Base-by-base conservation (phyloP, 345 rosid genomes). In the Rhodamnia argentea region DNA sequence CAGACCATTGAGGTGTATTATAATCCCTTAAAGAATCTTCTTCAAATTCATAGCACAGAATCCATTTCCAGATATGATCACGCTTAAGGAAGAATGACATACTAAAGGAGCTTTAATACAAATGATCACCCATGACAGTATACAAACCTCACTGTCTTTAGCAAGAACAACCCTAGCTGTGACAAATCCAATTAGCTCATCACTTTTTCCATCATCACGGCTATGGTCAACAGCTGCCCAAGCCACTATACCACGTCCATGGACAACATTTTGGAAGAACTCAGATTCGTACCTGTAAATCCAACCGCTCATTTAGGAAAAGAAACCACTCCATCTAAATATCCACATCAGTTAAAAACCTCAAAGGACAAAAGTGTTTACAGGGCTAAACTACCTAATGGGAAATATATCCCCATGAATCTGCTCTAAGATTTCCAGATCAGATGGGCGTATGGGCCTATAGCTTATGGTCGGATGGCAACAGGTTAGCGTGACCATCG, bases 151-250 rank as follows among this genome's bases (percentile, higher is more conserved):
- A 89, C 95, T 96, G 70, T 96, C 97, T 90, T 87, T 95, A 81
- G 98, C 96, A 89, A 86, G 88, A 78, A 92, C 94, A 64, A 94
- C 90, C 82, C 95, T 89, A 83, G 97, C 98, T 85, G 99, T 96
- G 82, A 97, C 95, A 89, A 97, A 97, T 86, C 99, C 99, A 91
- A 97, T 92, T 85, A 96, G 94, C 90, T 95, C 98, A 78, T 97
- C 96, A 83, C 90, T 89, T 32, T 86, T 87, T 88, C 92, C 97
- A 88, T 95, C 89, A 62, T 95, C 93, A 47, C 94, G 94, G 88
- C 92, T 92, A 76, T 95, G 91, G 87, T 97, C 98, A 87, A 95
- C 93, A 85, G 98, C 99, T 89, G 94, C 99, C 98, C 98, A 97
- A 23, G 99, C 92, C 87, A 97, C 91, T 82, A 96, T 94, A 87